These are phyloP conservation scores for Chlorokybus atmophyticus DNA, from an alignment of 139 green algal species.

Conservation along the genomic window DNA sequence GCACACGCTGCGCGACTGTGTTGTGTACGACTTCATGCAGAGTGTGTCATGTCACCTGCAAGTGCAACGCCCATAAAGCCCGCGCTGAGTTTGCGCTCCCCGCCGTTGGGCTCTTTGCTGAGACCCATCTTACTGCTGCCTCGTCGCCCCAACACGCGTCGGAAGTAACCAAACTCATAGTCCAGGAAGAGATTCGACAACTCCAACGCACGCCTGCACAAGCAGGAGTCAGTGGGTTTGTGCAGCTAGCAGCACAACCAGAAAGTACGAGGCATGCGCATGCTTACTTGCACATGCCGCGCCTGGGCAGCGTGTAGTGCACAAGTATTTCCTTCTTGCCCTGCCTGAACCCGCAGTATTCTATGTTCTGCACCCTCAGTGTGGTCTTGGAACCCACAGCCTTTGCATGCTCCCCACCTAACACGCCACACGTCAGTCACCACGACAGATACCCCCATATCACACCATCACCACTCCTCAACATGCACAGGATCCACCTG, in stretches of 20 bases:
- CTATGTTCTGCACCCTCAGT: constrained; percentile 15
- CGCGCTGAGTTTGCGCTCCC: constrained; percentile 3
- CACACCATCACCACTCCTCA: too few relatives aligned
- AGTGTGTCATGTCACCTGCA: too few relatives aligned
- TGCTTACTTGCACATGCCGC: constrained; percentile 6
- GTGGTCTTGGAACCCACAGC: constrained; percentile 14
- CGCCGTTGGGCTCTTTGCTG: neutral
- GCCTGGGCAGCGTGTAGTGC: constrained; percentile 1
- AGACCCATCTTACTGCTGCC: neutral
- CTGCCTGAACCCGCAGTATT: constrained; percentile 16
- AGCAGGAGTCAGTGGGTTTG: too few relatives aligned
- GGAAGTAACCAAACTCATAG: neutral
- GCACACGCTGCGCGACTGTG: too few relatives aligned
- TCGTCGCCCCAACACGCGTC: neutral
- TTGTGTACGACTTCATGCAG: too few relatives aligned
- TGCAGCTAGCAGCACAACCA: too few relatives aligned
- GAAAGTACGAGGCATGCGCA: too few relatives aligned
- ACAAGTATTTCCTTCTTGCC: neutral
- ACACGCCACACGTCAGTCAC: too few relatives aligned
- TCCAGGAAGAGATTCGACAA: neutral
- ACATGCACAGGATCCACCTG: neutral
- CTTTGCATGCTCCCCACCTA: too few relatives aligned
- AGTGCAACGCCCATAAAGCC: constrained; percentile 13
- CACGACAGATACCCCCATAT: too few relatives aligned
- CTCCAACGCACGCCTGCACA: too few relatives aligned